Evolutionary conservation across 371 early-diverging fungal species (phyloP).

Genomic region (Vittaforma corneae): DNA sequence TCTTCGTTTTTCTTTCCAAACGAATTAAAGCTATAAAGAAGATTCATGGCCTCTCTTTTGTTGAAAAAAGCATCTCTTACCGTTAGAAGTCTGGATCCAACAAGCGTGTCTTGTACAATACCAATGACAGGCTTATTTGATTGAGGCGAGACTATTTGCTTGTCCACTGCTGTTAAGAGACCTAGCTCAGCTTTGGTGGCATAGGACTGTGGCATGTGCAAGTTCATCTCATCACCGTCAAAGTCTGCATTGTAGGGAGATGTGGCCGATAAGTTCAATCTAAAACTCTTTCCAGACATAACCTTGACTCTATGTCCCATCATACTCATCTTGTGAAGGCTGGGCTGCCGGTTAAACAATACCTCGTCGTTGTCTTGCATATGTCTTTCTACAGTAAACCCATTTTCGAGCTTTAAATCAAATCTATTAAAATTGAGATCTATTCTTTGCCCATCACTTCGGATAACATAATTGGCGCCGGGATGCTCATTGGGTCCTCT

Average conservation of each 20-base stretch:
- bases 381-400: slow-evolving; percentile 90
- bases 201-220: slow-evolving; percentile 91
- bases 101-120: slow-evolving; percentile 96
- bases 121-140: slow-evolving; percentile 97
- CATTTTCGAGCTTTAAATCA: slow-evolving; percentile 77
- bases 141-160: slow-evolving; percentile 92
- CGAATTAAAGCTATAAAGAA: slow-evolving; percentile 57
- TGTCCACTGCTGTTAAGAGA: slow-evolving; percentile 88
- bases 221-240: slow-evolving; percentile 99
- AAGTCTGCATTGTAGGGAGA: slow-evolving; percentile 99
- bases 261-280: slow-evolving; percentile 90
- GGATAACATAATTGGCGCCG: slow-evolving; percentile 93
- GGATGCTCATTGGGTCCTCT: slow-evolving; percentile 91
- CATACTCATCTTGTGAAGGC: slow-evolving; percentile 99
- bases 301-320: slow-evolving; percentile 95
- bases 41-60: slow-evolving; percentile 78
- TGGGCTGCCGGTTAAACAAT: slow-evolving; percentile 98
- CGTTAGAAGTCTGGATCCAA: slow-evolving; percentile 88
- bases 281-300: slow-evolving; percentile 95
- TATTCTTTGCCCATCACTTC: slow-evolving; percentile 85
- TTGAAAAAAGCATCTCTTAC: slow-evolving; percentile 78
- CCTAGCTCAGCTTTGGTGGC: slow-evolving; percentile 84
- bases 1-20: slow-evolving; percentile 88
- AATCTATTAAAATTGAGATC: slow-evolving; percentile 79
- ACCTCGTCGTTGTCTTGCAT: slow-evolving; percentile 86